A percentile compares a stretch with the other conserved stretches of the same genome.
Evolutionary conservation across 2,329 filamentous ascomycete species (phyloP).

Genomic region (Colletotrichum neosansevieriae): DNA sequence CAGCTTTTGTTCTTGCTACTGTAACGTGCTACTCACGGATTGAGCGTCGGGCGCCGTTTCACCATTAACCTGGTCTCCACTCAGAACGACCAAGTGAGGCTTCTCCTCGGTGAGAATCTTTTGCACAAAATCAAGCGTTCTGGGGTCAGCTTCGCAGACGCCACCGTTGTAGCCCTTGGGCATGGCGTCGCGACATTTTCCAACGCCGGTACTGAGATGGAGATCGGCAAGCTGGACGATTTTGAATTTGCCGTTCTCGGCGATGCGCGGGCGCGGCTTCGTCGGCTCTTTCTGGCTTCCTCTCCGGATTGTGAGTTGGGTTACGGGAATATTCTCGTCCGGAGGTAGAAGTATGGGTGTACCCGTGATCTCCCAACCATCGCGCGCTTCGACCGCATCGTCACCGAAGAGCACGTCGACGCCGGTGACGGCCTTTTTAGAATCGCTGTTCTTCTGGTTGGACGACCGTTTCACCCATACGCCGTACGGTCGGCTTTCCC

Average conservation of each 20-base stretch:
- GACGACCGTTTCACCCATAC: constrained; percentile 85
- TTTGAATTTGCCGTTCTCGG: constrained; percentile 94
- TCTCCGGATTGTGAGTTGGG: constrained; percentile 82
- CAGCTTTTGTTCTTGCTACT: constrained; percentile 8
- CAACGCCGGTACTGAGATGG: constrained; percentile 91
- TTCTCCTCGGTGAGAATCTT: constrained; percentile 91
- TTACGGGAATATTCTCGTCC: constrained; percentile 71
- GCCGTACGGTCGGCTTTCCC: constrained; percentile 82
- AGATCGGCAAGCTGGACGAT: constrained; percentile 97
- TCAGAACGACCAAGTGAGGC: constrained; percentile 91
- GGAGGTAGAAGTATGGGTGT: constrained; percentile 79
- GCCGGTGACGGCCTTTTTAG: constrained; percentile 79
- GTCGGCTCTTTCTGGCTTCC: constrained; percentile 73
- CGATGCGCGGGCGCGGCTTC: constrained; percentile 81
- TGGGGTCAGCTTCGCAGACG: constrained; percentile 89
- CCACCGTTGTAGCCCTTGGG: constrained; percentile 79
- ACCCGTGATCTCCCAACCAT: constrained; percentile 84
- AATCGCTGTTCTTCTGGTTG: constrained; percentile 80
- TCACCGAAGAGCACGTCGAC: constrained; percentile 90
- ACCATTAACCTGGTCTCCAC: constrained; percentile 95
- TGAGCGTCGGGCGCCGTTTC: constrained; percentile 92
- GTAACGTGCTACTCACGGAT: constrained; percentile 65
- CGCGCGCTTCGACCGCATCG: constrained; percentile 89
- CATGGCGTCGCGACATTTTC: constrained; percentile 86
- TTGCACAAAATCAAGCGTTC: constrained; percentile 90